These are phyloP conservation scores for Crotalaria pallida DNA, from an alignment of 306 rosid species.

Conservation along the genomic window DNA sequence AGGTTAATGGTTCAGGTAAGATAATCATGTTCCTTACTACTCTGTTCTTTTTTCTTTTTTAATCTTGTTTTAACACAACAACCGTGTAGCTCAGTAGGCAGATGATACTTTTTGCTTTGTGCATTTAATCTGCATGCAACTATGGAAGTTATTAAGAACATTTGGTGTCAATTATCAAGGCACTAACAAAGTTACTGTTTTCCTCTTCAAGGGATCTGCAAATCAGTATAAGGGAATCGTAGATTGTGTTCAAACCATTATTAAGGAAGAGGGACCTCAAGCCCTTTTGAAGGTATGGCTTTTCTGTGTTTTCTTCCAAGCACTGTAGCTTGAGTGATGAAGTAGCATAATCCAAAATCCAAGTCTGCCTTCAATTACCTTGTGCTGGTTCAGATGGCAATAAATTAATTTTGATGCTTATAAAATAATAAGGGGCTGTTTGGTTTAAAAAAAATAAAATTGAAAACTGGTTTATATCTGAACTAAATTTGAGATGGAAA, in stretches of 20 bases:
- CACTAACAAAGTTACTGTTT: slow-evolving; percentile 19
- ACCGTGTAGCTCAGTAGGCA: background rate
- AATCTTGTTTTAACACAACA: background rate
- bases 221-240: slow-evolving; percentile 74
- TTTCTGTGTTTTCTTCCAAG: slow-evolving; percentile 10
- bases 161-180: slow-evolving; percentile 18
- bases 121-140: slow-evolving; percentile 7
- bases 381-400: background rate
- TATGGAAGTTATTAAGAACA: slow-evolving; percentile 14
- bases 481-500: no score
- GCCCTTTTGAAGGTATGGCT: slow-evolving; percentile 74
- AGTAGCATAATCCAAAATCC: slow-evolving; percentile 17
- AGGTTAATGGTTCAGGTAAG: slow-evolving; percentile 88
- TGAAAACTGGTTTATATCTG: no score
- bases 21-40: slow-evolving; percentile 1
- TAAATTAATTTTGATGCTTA: background rate
- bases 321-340: background rate
- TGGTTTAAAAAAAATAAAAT: no score
- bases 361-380: background rate
- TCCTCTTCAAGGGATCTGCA: slow-evolving; percentile 60
- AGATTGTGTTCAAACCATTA: slow-evolving; percentile 89
- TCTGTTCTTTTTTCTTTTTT: background rate
- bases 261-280: slow-evolving; percentile 84
- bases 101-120: background rate
- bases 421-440: background rate